Percentiles rank a stretch among this genome's conserved stretches.
phyloP scores from a whole-genome alignment of 1,284 basidiomycete species.

The Moesziomyces globuligerus region DNA sequence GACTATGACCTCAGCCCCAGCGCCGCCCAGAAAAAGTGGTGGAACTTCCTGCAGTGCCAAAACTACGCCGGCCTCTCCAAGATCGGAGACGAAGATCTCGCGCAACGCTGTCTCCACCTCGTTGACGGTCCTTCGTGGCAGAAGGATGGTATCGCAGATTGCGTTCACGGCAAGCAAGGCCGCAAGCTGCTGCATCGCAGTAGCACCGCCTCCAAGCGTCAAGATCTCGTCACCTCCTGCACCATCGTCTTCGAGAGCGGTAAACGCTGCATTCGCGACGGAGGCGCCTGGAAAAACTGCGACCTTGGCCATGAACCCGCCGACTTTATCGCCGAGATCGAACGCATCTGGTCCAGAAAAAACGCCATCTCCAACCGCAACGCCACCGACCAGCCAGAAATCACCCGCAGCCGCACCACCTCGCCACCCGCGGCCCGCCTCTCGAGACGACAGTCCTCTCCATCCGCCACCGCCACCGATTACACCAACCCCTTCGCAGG shows the following conservation, averaged over 20 bases:
- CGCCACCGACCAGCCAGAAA: neutral
- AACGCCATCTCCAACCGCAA: conserved; percentile 8
- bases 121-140: conserved; percentile 49
- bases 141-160: conserved; percentile 51
- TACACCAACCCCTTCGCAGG: conserved; percentile 22
- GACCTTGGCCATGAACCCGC: conserved; percentile 44
- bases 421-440: conserved; percentile 8
- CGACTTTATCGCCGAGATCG: conserved; percentile 56
- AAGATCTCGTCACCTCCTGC: conserved; percentile 35
- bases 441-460: conserved; percentile 29
- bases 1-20: conserved; percentile 54
- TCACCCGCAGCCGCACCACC: conserved; percentile 4
- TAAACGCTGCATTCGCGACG: conserved; percentile 53
- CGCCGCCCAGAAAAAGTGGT: conserved; percentile 53
- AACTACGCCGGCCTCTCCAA: conserved; percentile 44
- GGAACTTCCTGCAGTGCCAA: conserved; percentile 55
- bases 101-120: conserved; percentile 41
- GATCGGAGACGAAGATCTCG: conserved; percentile 50
- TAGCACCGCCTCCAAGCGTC: conserved; percentile 26
- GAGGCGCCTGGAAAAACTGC: conserved; percentile 55
- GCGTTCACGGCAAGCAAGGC: conserved; percentile 45
- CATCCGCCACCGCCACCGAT: conserved; percentile 11
- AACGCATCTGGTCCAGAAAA: conserved; percentile 42
- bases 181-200: conserved; percentile 44
- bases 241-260: conserved; percentile 52